Base-by-base conservation (phyloP, 192 early-diverging fungal species). In the Coemansia sp. region DNA sequence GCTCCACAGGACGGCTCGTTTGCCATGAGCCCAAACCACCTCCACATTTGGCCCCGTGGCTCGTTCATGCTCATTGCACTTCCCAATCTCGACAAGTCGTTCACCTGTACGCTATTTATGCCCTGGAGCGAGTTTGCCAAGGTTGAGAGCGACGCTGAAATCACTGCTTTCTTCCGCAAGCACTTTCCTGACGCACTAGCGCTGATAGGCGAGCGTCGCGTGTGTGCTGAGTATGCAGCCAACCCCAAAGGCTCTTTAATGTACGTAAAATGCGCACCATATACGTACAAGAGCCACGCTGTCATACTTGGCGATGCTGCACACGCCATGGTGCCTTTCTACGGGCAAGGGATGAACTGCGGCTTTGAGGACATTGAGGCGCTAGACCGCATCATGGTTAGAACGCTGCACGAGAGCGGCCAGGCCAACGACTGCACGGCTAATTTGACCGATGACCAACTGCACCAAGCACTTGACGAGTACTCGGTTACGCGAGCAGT, bases 321-420 rank as follows among this genome's bases (percentile, higher is more conserved):
- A 0, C 96, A 98, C 64, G 90, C 92, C 48, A 98, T 98, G 96
- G 96, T 98, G 0, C 96, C 96, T 4, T 98, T 98, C 66, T 98
- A 94, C 55, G 96, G 96, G 15, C 91, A 93, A 67, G 96, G 96
- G 9, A 97, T 98, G 96, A 98, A 98, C 78, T 97, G 94, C 77
- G 96, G 96, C 4, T 96, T 98, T 57, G 91, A 98, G 67, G 96
- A 98, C 66, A 86, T 94, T 14, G 77, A 90, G 38, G 83, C 89
- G 14, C 76, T 93, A 25, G 79, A 82, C 57, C 27, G 56, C 35
- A 76, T 72, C 54, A 76, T 82, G 49, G 63, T 87, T 47, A 25
- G 59, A 4, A 72, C 87, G 3, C 70, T 96, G 11, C 85, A 87
- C 25, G 76, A 87, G 23, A 80, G 85, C 48, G 60, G 10, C 35